Conservation (phyloP, 139 green algal genomes). For the Chlorella vulgaris region DNA sequence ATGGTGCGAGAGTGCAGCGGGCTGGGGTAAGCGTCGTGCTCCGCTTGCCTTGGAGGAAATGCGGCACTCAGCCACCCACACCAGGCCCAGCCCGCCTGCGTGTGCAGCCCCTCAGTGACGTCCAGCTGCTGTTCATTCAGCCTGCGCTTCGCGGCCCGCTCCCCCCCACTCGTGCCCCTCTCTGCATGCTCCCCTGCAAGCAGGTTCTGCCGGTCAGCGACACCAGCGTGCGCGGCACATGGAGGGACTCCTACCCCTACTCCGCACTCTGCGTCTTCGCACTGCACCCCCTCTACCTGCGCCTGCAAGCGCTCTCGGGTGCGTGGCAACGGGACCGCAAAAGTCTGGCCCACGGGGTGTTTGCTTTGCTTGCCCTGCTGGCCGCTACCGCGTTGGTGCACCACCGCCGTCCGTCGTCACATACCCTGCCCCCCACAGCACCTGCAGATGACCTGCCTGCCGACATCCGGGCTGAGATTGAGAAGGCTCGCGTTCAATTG, state of each 20-base stretch:
- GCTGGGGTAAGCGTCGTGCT: conserved; percentile 5
- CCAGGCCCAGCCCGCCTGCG: no score
- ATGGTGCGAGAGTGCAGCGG: conserved; percentile 9
- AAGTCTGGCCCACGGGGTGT: no score
- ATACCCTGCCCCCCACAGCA: neutral
- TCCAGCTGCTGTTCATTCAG: neutral
- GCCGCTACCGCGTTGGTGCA: no score
- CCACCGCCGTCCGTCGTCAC: neutral
- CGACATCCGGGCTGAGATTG: conserved; percentile 48
- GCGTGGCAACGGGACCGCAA: neutral
- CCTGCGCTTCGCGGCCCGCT: neutral
- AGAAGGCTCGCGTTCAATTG: conserved; percentile 39
- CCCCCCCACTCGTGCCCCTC: neutral
- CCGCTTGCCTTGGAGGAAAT: no score
- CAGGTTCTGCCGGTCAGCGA: conserved; percentile 97
- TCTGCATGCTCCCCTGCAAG: neutral
- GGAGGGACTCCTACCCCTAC: conserved; percentile 98
- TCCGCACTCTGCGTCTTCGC: conserved; percentile 89
- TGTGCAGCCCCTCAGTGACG: neutral
- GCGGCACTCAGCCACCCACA: no score
- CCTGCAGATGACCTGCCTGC: conserved; percentile 32
- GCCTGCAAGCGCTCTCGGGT: conserved; percentile 55
- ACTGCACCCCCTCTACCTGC: conserved; percentile 92
- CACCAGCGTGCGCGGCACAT: conserved; percentile 90
- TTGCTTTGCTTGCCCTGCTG: no score